Percentiles rank a stretch among this genome's conserved stretches.
These are phyloP conservation scores for Alnus rubra DNA, from an alignment of 306 rosid genomes.

Conservation along the genomic window DNA sequence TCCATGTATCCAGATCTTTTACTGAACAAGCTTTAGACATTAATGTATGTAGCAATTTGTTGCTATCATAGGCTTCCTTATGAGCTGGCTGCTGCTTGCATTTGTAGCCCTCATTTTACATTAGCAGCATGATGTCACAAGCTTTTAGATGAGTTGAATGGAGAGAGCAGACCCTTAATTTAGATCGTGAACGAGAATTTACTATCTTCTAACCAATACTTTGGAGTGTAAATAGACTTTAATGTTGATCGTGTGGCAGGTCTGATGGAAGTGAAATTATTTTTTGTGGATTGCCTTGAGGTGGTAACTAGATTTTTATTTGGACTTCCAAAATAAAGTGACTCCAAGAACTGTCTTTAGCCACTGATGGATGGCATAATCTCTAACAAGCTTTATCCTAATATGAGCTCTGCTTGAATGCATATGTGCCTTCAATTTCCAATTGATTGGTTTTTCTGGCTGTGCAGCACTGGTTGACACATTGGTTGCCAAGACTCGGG, in stretches of 20 bases:
- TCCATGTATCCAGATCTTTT: background rate
- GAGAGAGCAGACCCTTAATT: slow-evolving; percentile 1
- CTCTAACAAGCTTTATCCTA: background rate
- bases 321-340: background rate
- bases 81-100: background rate
- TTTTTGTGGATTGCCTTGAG: slow-evolving; percentile 6
- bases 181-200: background rate
- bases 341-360: slow-evolving; percentile 12
- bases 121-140: background rate
- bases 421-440: background rate
- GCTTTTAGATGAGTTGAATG: slow-evolving; percentile 5
- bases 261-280: slow-evolving; percentile 9
- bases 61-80: background rate
- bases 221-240: background rate
- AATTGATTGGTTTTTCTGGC: slow-evolving; percentile 26
- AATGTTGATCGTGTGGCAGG: slow-evolving; percentile 4
- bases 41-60: background rate
- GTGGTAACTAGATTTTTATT: slow-evolving; percentile 3
- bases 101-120: background rate
- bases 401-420: slow-evolving; percentile 20
- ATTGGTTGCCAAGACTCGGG: slow-evolving; percentile 86
- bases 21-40: background rate
- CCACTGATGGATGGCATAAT: slow-evolving; percentile 2
- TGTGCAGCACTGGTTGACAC: slow-evolving; percentile 89
- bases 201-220: background rate